Percentiles rank a stretch among this genome's conserved stretches.
phyloP scores from a whole-genome alignment of 2,329 filamentous ascomycete genomes.

The Hypoxylon sp. region DNA sequence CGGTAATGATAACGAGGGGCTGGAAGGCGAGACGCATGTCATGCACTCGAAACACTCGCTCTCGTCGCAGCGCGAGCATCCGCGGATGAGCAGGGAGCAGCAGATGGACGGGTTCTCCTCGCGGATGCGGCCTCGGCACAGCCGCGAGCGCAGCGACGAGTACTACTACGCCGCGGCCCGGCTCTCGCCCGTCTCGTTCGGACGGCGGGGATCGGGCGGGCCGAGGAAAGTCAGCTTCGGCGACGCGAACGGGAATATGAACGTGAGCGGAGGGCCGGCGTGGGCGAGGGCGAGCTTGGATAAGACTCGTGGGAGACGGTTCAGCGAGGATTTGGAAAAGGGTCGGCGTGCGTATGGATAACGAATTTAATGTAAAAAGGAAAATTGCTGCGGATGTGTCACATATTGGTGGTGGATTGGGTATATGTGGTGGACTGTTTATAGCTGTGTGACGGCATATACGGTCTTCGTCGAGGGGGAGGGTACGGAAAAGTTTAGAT shows the following conservation, averaged over 20 bases:
- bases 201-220: slow-evolving; percentile 11
- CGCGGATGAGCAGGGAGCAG: slow-evolving; percentile 2
- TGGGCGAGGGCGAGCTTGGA: slow-evolving; percentile 35
- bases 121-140: slow-evolving; percentile 9
- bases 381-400: neutral
- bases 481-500: neutral
- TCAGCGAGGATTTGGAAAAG: slow-evolving; percentile 37
- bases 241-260: slow-evolving; percentile 16
- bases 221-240: slow-evolving; percentile 35
- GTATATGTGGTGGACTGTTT: neutral
- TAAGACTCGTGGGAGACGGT: slow-evolving; percentile 28
- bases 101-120: slow-evolving; percentile 4
- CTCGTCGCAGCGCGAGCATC: slow-evolving; percentile 13
- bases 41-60: slow-evolving; percentile 10
- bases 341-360: slow-evolving; percentile 24
- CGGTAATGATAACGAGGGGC: neutral
- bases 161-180: slow-evolving; percentile 26
- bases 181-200: slow-evolving; percentile 33
- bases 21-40: slow-evolving; percentile 18
- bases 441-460: neutral
- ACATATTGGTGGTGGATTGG: neutral
- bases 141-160: slow-evolving; percentile 32
- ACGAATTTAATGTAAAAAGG: neutral
- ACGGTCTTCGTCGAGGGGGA: neutral
- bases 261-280: slow-evolving; percentile 14